Evolutionary conservation across 2,329 filamentous ascomycete genomes (phyloP).

Genomic region (Pseudopyrenochaeta lycopersici): DNA sequence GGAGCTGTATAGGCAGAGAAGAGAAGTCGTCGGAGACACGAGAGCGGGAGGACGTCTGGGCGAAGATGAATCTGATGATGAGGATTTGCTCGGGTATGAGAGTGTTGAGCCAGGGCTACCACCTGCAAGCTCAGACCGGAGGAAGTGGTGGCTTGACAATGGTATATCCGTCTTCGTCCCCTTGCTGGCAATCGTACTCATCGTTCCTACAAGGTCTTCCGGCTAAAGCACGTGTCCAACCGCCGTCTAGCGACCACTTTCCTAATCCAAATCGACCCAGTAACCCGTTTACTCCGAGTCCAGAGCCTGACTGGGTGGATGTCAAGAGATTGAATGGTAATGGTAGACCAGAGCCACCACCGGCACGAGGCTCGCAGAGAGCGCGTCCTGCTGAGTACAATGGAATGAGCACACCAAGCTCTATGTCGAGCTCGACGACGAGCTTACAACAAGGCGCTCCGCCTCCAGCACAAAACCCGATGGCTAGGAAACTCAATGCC

Average conservation of each 20-base stretch:
- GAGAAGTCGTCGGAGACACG: constrained; percentile 71
- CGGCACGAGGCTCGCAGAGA: constrained; percentile 39
- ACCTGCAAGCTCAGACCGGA: constrained; percentile 68
- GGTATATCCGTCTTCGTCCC: constrained; percentile 65
- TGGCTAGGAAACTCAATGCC: constrained; percentile 41
- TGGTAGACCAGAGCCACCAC: constrained; percentile 41
- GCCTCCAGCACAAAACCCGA: constrained; percentile 19
- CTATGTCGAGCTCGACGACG: constrained; percentile 25
- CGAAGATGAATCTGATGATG: constrained; percentile 72
- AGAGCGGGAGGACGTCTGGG: constrained; percentile 62
- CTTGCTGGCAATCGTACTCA: constrained; percentile 30
- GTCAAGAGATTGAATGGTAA: constrained; percentile 39
- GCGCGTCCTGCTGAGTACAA: constrained; percentile 43
- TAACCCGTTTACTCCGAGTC: constrained; percentile 80
- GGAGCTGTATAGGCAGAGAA: constrained; percentile 75
- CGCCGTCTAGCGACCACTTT: constrained; percentile 69
- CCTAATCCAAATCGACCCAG: constrained; percentile 78
- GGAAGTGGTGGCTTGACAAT: constrained; percentile 73
- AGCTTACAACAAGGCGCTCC: constrained; percentile 18
- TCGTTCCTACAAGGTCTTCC: constrained; percentile 65
- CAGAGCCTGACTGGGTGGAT: constrained; percentile 85
- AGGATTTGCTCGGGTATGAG: constrained; percentile 83
- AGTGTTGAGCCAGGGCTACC: constrained; percentile 80
- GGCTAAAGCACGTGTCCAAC: constrained; percentile 75
- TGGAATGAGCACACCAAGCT: constrained; percentile 12